Base-by-base conservation (phyloP, 148 eudicot genomes). In the Vaccinium darrowii region DNA sequence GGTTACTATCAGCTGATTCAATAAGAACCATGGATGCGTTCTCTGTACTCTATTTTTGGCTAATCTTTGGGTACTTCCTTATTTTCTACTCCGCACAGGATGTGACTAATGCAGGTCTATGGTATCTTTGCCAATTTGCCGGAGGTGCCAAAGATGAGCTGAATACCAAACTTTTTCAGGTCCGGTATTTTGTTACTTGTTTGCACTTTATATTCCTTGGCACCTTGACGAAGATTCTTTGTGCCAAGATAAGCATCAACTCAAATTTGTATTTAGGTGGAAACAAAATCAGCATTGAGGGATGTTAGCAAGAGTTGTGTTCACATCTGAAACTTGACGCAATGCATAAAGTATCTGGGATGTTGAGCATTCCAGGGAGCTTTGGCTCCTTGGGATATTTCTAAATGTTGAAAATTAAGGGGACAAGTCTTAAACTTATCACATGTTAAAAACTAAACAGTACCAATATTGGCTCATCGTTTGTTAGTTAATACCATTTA, bases 71-170 rank as follows among this genome's bases (percentile, higher is more conserved):
- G 76, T 77, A 21, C 65, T 80, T 73, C 62, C 80, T 43, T 60
- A 21, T 79, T 56, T 76, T 71, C 62, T 33, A 51, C 83, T 27
- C 62, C 83, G 33, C 76, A 76, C 92, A 96, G 98, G 98, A 96
- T 87, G 72, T 92, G 91, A 91, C 98, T 50, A 96, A 94, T 89
- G 88, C 98, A 71, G 98, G 96, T 63, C 90, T 96, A 86, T 90
- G 89, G 92, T 93, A 94, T 90, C 90, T 96, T 62, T 94, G 98
- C 89, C 94, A 94, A 92, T 89, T 89, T 80, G 95, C 98, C 18
- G 94, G 88, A 63, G 95, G 91, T 85, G 85, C 94, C 79, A 91
- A 90, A 84, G 93, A 91, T 85, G 98, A 92, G 65, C 83, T 86
- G 78, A 89, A 77, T 89, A 79, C 90, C 83, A 90, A 87, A 81